Percentiles rank a stretch among this genome's conserved stretches.
These are phyloP conservation scores for Saturnispora sanitii DNA, from an alignment of 805 yeast species.

Conservation along the genomic window DNA sequence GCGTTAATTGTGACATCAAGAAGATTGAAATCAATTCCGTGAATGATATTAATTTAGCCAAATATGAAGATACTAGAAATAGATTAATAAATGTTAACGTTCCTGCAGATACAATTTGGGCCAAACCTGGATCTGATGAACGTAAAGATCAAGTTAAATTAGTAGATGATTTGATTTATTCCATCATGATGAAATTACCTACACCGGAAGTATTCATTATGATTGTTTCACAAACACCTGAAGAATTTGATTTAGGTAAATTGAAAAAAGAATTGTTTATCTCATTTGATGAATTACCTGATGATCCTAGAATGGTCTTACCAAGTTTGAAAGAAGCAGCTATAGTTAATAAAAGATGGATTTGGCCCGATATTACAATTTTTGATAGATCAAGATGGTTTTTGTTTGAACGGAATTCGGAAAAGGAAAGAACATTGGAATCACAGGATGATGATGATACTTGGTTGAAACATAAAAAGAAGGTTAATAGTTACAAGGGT, in stretches of 20 bases:
- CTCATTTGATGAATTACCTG: slow-evolving; percentile 24
- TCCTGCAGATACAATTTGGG: slow-evolving; percentile 33
- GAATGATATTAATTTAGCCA: slow-evolving; percentile 36
- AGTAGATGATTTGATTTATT: slow-evolving; percentile 34
- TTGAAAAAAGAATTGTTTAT: slow-evolving; percentile 12
- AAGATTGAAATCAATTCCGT: slow-evolving; percentile 30
- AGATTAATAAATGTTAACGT: slow-evolving; percentile 55
- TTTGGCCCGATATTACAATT: slow-evolving; percentile 48
- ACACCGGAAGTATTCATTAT: slow-evolving; percentile 61
- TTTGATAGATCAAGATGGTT: slow-evolving; percentile 38
- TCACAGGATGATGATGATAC: slow-evolving; percentile 21
- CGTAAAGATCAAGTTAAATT: slow-evolving; percentile 15
- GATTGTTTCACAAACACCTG: slow-evolving; percentile 35
- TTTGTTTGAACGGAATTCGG: slow-evolving; percentile 49
- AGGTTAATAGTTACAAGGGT: slow-evolving; percentile 11
- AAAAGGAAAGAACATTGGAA: slow-evolving; percentile 18
- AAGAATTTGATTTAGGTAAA: slow-evolving; percentile 16
- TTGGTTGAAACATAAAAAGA: slow-evolving; percentile 23
- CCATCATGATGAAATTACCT: slow-evolving; percentile 58
- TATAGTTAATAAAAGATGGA: slow-evolving; percentile 24
- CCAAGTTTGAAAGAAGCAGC: slow-evolving; percentile 23
- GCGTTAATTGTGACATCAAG: slow-evolving; percentile 38
- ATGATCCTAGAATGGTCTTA: slow-evolving; percentile 25
- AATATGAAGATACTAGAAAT: slow-evolving; percentile 52
- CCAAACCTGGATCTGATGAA: slow-evolving; percentile 33